Evolutionary conservation across 768 basidiomycete species (phyloP), one percentile per base, ranked within the genome.

Genomic region (Agaricus bisporus): DNA sequence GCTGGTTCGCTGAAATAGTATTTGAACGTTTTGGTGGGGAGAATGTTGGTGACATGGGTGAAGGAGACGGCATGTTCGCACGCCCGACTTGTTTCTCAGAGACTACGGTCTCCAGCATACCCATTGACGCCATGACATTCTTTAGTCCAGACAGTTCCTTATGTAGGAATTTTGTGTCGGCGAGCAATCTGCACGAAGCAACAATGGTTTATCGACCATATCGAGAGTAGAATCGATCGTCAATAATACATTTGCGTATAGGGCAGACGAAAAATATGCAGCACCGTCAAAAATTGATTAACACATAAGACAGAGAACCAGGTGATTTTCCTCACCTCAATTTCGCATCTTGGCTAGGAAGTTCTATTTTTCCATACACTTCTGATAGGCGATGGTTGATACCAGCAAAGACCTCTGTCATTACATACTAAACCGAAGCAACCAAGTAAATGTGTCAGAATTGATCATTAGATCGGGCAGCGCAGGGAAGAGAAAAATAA

Each of bases 351-450:
- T 82, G 81, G 62, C 79, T 82, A 49, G 86, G 91, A 28, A 98
- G 73, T 59, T 94, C 90, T 51, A 97, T 83, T 63, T 78, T 82
- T 49, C 75, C 75, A 68, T 86, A 95, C 65, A 94, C 92, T 63
- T 95, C 91, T 37, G 85, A 85, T 18, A 99, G 74, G 35, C 90
- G 83, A 70, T 91, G 85, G 67, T 93, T 93, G 68, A 98, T 94
- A 12, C 91, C 86, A 17, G 89, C 89, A 56, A 98, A 86, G 12
- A 98, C 97, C 65, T 98, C 91, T 35, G 85, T 82, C 91, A 98
- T 95, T 64, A 99, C 92, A 66, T 80, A 81, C 91, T 97, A 65
- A 9, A 18, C 38, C 18, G 48, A 14, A 35, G 54, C 41, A 28
- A 32, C 45, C 9, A 46, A 48, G 49, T 56, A 55, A 53, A 43